Evolutionary conservation across 495 filamentous ascomycete genomes (phyloP).

Genomic region (Aspergillus hancockii): DNA sequence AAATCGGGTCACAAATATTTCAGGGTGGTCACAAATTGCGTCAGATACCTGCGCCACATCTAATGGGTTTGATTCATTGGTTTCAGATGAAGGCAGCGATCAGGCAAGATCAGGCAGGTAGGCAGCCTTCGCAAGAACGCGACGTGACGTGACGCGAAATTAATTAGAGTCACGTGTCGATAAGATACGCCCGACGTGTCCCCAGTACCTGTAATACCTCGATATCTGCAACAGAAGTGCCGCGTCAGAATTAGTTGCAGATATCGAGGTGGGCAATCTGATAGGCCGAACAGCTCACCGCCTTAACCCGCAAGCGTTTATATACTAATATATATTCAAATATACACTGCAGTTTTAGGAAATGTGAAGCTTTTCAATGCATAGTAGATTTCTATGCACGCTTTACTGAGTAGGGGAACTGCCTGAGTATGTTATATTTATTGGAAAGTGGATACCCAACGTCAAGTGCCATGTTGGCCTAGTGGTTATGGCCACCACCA

Average conservation of each 20-base stretch:
- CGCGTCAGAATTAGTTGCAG: no score
- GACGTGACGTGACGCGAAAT: slow-evolving; percentile 44
- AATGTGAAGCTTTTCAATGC: neutral
- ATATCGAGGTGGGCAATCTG: no score
- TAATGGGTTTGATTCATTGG: neutral
- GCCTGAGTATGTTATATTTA: no score
- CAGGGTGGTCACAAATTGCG: neutral
- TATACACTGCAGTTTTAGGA: neutral
- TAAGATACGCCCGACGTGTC: slow-evolving; percentile 5
- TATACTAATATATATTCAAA: neutral
- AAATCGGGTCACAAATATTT: neutral
- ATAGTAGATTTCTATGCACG: neutral
- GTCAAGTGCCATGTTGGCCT: neutral
- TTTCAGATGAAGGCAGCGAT: slow-evolving; percentile 3
- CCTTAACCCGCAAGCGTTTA: neutral
- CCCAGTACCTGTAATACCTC: no score
- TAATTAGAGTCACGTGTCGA: slow-evolving; percentile 34
- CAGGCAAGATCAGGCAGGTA: neutral
- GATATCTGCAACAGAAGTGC: no score
- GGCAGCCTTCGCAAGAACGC: slow-evolving; percentile 22
- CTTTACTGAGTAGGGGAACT: neutral
- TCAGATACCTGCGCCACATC: neutral
- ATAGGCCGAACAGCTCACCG: neutral
- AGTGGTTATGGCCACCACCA: no score
- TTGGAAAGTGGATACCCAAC: neutral